A percentile compares a stretch with the other conserved stretches of the same genome.
Conservation (phyloP, 768 basidiomycete genomes). For the Cystobasidium onofrii region DNA sequence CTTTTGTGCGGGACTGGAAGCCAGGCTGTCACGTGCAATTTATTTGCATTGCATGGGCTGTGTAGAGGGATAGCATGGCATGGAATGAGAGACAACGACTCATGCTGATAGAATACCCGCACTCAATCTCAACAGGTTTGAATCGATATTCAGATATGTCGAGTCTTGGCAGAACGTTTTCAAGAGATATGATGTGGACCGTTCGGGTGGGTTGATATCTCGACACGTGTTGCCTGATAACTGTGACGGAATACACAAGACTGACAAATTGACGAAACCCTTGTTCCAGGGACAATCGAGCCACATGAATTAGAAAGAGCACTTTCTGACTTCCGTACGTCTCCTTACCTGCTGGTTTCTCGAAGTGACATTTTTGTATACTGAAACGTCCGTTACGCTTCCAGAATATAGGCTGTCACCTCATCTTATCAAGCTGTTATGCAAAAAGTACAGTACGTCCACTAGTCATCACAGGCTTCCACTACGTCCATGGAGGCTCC, state of each 20-base stretch:
- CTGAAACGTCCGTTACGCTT: not conserved
- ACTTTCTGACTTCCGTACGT: slow-evolving; percentile 22
- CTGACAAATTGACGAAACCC: not conserved
- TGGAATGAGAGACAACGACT: too few species aligned
- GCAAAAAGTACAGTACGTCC: slow-evolving; percentile 30
- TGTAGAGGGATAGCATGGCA: too few species aligned
- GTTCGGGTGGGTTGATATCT: not conserved
- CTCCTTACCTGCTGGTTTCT: not conserved
- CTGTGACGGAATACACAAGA: not conserved
- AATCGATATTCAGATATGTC: slow-evolving; percentile 17
- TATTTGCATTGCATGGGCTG: not conserved
- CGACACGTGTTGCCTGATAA: too few species aligned
- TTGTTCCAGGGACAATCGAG: slow-evolving; percentile 23
- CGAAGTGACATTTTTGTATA: too few species aligned
- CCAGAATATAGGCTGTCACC: slow-evolving; percentile 30
- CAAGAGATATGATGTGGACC: slow-evolving; percentile 17
- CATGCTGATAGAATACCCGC: too few species aligned
- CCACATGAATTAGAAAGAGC: slow-evolving; percentile 23
- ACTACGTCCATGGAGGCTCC: not conserved
- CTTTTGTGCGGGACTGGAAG: not conserved
- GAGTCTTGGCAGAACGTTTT: slow-evolving; percentile 29
- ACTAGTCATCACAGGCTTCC: not conserved
- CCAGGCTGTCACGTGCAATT: not conserved
- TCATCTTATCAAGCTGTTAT: slow-evolving; percentile 3
- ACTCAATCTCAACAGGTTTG: slow-evolving; percentile 1